Conservation (phyloP, 192 early-diverging fungal genomes). For the Ambispora gerdemannii region DNA sequence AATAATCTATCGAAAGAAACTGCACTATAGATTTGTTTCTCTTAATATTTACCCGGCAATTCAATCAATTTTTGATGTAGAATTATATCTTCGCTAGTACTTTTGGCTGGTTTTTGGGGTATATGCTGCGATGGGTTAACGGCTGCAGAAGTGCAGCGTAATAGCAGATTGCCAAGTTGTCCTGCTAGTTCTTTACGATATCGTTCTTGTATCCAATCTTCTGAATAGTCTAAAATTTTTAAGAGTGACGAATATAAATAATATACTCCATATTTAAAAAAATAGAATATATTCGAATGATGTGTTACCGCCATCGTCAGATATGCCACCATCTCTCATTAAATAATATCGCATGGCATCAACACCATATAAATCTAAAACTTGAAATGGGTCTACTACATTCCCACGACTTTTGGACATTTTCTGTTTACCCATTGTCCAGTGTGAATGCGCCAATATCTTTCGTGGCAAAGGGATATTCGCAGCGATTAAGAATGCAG, state of each 20-base stretch:
- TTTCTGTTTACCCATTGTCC: slow-evolving; percentile 84
- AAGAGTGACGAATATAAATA: slow-evolving; percentile 7
- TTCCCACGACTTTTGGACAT: slow-evolving; percentile 97
- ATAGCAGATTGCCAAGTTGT: slow-evolving; percentile 80
- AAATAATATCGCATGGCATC: slow-evolving; percentile 89
- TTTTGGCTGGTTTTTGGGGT: slow-evolving; percentile 33
- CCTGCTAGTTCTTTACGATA: slow-evolving; percentile 79
- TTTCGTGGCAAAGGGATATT: slow-evolving; percentile 68
- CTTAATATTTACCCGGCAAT: slow-evolving; percentile 33
- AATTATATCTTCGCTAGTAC: slow-evolving; percentile 30
- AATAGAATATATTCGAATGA: background rate
- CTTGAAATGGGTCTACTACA: slow-evolving; percentile 80
- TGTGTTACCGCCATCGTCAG: slow-evolving; percentile 68
- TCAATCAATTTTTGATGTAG: slow-evolving; percentile 35
- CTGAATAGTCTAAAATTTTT: slow-evolving; percentile 60
- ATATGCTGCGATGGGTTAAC: slow-evolving; percentile 50
- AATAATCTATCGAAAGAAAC: background rate
- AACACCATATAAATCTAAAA: slow-evolving; percentile 71
- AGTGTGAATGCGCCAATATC: slow-evolving; percentile 93
- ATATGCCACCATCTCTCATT: slow-evolving; percentile 85
- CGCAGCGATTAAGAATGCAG: slow-evolving; percentile 90
- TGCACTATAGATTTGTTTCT: no score
- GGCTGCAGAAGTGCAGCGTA: slow-evolving; percentile 57
- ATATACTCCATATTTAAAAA: background rate
- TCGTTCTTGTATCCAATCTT: slow-evolving; percentile 58